These are phyloP conservation scores for Neoboletus brunneissimus DNA, from an alignment of 768 basidiomycete genomes.

Conservation along the genomic window DNA sequence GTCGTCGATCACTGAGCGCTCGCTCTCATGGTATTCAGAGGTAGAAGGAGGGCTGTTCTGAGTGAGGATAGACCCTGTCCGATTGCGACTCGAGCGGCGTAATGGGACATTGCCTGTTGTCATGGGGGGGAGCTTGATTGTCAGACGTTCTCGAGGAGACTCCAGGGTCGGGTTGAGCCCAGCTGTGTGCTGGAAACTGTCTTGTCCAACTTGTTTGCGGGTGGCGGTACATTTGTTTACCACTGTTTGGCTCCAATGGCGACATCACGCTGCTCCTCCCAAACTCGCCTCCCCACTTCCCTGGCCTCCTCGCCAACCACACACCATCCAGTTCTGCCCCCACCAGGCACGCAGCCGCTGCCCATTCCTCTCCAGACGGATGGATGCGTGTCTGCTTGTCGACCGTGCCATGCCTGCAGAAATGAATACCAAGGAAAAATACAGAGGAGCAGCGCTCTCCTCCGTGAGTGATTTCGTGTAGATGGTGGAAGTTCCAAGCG, in stretches of 20 bases:
- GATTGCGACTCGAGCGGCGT: constrained; percentile 28
- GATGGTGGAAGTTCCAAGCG: constrained; percentile 35
- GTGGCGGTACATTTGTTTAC: constrained; percentile 31
- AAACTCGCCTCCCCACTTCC: constrained; percentile 27
- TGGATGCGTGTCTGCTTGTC: not conserved
- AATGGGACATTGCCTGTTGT: constrained; percentile 7
- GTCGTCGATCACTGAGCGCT: constrained; percentile 33
- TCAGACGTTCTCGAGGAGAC: constrained; percentile 19
- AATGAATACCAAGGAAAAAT: constrained; percentile 11
- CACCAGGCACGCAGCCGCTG: not conserved
- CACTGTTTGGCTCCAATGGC: constrained; percentile 24
- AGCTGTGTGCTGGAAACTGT: constrained; percentile 20
- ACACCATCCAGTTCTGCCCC: constrained; percentile 4
- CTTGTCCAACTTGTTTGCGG: constrained; percentile 27
- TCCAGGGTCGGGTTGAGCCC: constrained; percentile 18
- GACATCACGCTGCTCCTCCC: constrained; percentile 21
- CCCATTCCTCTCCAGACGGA: not conserved
- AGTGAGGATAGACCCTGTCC: constrained; percentile 20
- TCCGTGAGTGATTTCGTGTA: constrained; percentile 11
- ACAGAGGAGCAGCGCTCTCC: not conserved
- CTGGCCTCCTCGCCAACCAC: constrained; percentile 16
- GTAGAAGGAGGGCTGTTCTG: constrained; percentile 28
- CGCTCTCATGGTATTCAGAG: constrained; percentile 34
- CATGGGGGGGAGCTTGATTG: constrained; percentile 26
- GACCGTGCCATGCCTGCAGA: not conserved